phyloP scores from a whole-genome alignment of 306 rosid species.

The Lathyrus oleraceus region DNA sequence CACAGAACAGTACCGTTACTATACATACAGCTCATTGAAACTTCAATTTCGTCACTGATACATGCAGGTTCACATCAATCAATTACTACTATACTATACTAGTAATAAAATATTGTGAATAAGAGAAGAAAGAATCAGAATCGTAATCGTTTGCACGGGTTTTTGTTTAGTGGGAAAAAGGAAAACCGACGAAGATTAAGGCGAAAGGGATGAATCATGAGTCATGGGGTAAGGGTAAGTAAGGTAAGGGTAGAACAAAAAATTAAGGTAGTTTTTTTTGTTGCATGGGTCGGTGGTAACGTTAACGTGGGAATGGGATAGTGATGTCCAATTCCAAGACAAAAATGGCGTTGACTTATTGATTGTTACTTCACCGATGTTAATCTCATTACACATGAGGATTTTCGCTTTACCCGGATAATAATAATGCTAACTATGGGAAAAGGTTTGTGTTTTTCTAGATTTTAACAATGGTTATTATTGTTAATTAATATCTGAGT shows the following conservation, averaged over 20 bases:
- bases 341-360: slow-evolving; percentile 63
- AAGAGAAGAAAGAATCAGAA: not conserved
- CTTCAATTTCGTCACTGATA: slow-evolving; percentile 26
- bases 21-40: slow-evolving; percentile 35
- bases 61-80: slow-evolving; percentile 32
- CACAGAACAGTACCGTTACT: slow-evolving; percentile 20
- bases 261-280: slow-evolving; percentile 16
- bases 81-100: slow-evolving; percentile 1
- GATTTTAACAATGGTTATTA: slow-evolving; percentile 17
- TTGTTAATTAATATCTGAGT: slow-evolving; percentile 16
- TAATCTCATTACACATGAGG: slow-evolving; percentile 40
- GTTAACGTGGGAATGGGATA: slow-evolving; percentile 62
- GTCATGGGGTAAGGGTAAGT: not conserved
- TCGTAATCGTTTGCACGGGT: not conserved
- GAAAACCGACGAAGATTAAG: slow-evolving; percentile 48
- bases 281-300: slow-evolving; percentile 68
- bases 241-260: slow-evolving; percentile 6
- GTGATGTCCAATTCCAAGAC: slow-evolving; percentile 47
- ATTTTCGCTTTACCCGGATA: slow-evolving; percentile 37
- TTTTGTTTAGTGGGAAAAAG: slow-evolving; percentile 40
- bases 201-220: slow-evolving; percentile 54
- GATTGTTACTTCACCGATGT: slow-evolving; percentile 40
- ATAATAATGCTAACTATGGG: slow-evolving; percentile 34
- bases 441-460: slow-evolving; percentile 24
- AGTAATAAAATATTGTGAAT: not conserved